Evolutionary conservation across 768 basidiomycete species (phyloP).

Genomic region (Rhizopogon vinicolor): DNA sequence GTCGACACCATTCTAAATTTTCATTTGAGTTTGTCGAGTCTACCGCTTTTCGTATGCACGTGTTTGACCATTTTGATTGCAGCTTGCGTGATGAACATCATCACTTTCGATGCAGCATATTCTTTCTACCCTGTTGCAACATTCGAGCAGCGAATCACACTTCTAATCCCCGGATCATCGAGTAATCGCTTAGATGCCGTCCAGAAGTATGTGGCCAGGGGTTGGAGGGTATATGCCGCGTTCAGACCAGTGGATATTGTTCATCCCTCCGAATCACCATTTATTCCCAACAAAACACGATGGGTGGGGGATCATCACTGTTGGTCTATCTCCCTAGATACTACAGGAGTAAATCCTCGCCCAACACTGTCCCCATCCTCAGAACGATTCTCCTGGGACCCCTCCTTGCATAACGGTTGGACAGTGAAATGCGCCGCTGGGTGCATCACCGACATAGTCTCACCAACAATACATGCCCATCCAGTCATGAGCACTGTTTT

Average conservation of each 20-base stretch:
- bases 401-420: slow-evolving; percentile 17
- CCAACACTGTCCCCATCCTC: slow-evolving; percentile 9
- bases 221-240: slow-evolving; percentile 26
- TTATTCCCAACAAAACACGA: slow-evolving; percentile 18
- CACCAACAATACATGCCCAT: neutral
- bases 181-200: slow-evolving; percentile 6
- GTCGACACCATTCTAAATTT: slow-evolving; percentile 39
- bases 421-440: neutral
- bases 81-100: slow-evolving; percentile 43
- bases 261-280: slow-evolving; percentile 4
- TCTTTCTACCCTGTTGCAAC: slow-evolving; percentile 38
- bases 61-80: neutral
- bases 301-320: slow-evolving; percentile 27
- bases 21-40: slow-evolving; percentile 38
- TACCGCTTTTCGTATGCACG: neutral
- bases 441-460: accelerated
- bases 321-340: slow-evolving; percentile 28
- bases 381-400: slow-evolving; percentile 10
- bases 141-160: slow-evolving; percentile 26
- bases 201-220: slow-evolving; percentile 32
- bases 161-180: slow-evolving; percentile 13
- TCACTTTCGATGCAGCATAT: slow-evolving; percentile 36
- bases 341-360: slow-evolving; percentile 8
- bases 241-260: slow-evolving; percentile 1
- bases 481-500: slow-evolving; percentile 15